Evolutionary conservation across 352 stramenopile genomes (phyloP).

Genomic region (Pythium chondricola): DNA sequence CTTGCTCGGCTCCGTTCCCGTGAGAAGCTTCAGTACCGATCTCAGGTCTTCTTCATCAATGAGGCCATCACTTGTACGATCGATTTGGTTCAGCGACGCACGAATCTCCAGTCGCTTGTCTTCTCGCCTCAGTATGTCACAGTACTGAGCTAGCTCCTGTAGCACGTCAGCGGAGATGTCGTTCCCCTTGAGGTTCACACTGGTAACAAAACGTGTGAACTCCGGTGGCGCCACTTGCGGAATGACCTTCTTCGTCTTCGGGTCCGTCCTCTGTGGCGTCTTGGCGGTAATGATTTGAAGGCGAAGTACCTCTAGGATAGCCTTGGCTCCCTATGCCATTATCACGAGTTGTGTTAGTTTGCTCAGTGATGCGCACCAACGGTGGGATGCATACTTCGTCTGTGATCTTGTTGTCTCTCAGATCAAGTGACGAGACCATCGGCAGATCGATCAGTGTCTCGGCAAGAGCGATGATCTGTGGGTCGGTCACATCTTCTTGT

Average conservation of each 20-base stretch:
- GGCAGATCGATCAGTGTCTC: constrained; percentile 73
- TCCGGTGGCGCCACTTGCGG: constrained; percentile 30
- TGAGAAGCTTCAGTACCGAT: constrained; percentile 72
- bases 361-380: too few species aligned
- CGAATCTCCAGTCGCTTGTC: constrained; percentile 80
- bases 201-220: constrained; percentile 65
- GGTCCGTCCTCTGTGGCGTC: constrained; percentile 37
- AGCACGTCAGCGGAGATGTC: constrained; percentile 54
- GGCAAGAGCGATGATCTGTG: constrained; percentile 69
- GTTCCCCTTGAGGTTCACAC: constrained; percentile 74
- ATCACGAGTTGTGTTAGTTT: too few species aligned
- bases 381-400: constrained; percentile 42
- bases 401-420: constrained; percentile 76
- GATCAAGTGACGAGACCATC: constrained; percentile 66
- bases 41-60: constrained; percentile 80
- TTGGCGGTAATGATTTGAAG: constrained; percentile 74
- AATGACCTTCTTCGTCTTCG: constrained; percentile 46
- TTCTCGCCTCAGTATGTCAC: constrained; percentile 62
- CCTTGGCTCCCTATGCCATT: constrained; percentile 51
- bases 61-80: constrained; percentile 41
- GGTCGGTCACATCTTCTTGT: constrained; percentile 75
- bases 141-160: constrained; percentile 69
- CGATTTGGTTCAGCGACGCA: constrained; percentile 58
- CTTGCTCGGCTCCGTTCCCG: constrained; percentile 58
- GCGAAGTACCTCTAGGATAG: constrained; percentile 66